Percentiles rank a stretch among this genome's conserved stretches.
These are phyloP conservation scores for Ophiognomonia clavigignenti-juglandacearum DNA, from an alignment of 2,329 filamentous ascomycete species.

Conservation along the genomic window DNA sequence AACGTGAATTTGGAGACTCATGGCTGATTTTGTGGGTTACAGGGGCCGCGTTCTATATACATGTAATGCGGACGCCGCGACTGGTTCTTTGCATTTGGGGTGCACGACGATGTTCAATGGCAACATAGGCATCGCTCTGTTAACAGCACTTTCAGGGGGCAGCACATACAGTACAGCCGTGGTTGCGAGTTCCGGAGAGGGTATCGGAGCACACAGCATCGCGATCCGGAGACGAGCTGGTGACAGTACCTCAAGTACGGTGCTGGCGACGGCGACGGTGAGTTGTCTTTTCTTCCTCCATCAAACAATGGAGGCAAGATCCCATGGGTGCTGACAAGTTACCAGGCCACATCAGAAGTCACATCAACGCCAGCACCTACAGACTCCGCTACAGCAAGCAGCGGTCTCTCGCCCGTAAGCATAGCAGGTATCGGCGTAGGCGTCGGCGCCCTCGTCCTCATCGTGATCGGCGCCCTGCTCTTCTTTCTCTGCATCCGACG, in stretches of 20 bases:
- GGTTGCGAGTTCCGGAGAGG: no score
- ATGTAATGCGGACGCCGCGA: constrained; percentile 17
- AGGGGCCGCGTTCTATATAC: constrained; percentile 18
- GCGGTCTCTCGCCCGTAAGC: constrained; percentile 17
- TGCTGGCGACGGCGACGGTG: constrained; percentile 8
- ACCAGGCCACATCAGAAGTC: constrained; percentile 1
- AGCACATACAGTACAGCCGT: no score
- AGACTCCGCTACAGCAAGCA: neutral
- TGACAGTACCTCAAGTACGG: constrained; percentile 10
- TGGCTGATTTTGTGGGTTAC: neutral
- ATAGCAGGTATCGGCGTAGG: constrained; percentile 23
- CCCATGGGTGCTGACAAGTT: neutral
- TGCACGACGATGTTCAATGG: constrained; percentile 21
- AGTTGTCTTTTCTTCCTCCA: neutral
- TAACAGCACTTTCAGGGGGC: constrained; percentile 4
- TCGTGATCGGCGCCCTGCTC: constrained; percentile 14
- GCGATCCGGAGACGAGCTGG: constrained; percentile 10
- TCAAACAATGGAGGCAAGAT: neutral
- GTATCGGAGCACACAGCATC: constrained; percentile 9
- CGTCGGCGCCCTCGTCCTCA: constrained; percentile 18
- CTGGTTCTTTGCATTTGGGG: constrained; percentile 10
- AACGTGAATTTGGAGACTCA: neutral
- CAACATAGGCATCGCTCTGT: constrained; percentile 11
- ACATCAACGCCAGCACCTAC: neutral
- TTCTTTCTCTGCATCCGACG: constrained; percentile 20